A percentile compares a stretch with the other conserved stretches of the same genome.
phyloP scores from a whole-genome alignment of 129 eudicot species.

The Pittosporum tobira region DNA sequence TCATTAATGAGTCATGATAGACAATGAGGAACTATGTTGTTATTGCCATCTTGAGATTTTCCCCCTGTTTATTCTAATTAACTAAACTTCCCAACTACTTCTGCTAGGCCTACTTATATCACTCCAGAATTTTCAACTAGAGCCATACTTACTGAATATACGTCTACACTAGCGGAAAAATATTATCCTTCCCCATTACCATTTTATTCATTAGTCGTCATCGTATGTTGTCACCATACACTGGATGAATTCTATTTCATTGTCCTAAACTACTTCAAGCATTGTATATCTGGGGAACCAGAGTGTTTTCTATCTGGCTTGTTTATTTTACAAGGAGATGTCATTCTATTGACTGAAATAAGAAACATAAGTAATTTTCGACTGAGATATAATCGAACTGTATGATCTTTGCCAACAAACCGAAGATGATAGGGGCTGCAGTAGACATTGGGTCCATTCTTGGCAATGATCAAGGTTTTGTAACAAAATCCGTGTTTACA shows the following conservation, averaged over 20 bases:
- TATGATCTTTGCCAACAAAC: background rate
- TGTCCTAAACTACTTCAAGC: background rate
- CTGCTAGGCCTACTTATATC: too few species aligned
- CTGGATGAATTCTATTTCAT: background rate
- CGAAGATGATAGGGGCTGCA: background rate
- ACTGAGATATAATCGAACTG: background rate
- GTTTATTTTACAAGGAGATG: background rate
- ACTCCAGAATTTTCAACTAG: too few species aligned
- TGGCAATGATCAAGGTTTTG: background rate
- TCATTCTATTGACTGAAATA: background rate
- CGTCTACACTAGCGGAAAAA: background rate
- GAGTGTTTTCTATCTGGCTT: background rate
- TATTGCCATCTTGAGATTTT: background rate
- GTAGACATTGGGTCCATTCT: background rate
- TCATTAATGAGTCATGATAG: background rate
- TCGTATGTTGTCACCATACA: background rate
- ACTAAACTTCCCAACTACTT: background rate
- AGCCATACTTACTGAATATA: too few species aligned
- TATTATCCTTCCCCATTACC: background rate
- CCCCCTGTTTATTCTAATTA: background rate
- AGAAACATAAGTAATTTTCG: background rate
- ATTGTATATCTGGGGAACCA: background rate
- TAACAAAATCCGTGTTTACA: background rate
- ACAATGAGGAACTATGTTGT: background rate
- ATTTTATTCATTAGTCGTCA: background rate